phyloP scores from a whole-genome alignment of 2,329 filamentous ascomycete species.

The Sarocladium oryzae region DNA sequence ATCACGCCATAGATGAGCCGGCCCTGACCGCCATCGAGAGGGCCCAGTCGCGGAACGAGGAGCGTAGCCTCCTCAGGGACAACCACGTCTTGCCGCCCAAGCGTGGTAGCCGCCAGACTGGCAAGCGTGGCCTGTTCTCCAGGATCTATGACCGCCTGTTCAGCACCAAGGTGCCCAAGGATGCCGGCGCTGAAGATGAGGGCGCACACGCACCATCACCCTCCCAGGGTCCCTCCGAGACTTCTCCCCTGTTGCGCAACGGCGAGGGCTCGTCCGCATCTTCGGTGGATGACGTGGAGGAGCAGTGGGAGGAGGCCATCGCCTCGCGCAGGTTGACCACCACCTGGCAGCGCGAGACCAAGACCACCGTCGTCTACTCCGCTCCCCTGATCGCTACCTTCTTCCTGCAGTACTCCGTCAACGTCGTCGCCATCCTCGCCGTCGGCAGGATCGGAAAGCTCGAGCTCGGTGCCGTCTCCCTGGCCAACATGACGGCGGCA shows the following conservation, averaged over 20 bases:
- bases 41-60: conserved; percentile 50
- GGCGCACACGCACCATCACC: conserved; percentile 25
- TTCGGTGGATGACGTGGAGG: conserved; percentile 39
- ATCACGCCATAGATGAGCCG: conserved; percentile 39
- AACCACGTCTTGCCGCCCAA: conserved; percentile 61
- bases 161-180: conserved; percentile 46
- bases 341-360: conserved; percentile 84
- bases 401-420: conserved; percentile 75
- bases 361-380: conserved; percentile 69
- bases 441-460: conserved; percentile 69
- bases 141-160: conserved; percentile 42
- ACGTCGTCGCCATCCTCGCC: conserved; percentile 74
- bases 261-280: background rate
- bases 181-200: conserved; percentile 27
- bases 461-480: conserved; percentile 37
- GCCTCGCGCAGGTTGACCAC: conserved; percentile 75
- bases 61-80: conserved; percentile 55
- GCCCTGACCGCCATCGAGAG: conserved; percentile 48
- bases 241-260: conserved; percentile 30
- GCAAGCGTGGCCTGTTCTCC: conserved; percentile 22
- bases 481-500: conserved; percentile 67
- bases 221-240: conserved; percentile 30
- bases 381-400: conserved; percentile 65
- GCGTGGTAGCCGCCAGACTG: conserved; percentile 30
- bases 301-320: conserved; percentile 82